Conservation (phyloP, 805 yeast species). For the Blastobotrys peoriensis region DNA sequence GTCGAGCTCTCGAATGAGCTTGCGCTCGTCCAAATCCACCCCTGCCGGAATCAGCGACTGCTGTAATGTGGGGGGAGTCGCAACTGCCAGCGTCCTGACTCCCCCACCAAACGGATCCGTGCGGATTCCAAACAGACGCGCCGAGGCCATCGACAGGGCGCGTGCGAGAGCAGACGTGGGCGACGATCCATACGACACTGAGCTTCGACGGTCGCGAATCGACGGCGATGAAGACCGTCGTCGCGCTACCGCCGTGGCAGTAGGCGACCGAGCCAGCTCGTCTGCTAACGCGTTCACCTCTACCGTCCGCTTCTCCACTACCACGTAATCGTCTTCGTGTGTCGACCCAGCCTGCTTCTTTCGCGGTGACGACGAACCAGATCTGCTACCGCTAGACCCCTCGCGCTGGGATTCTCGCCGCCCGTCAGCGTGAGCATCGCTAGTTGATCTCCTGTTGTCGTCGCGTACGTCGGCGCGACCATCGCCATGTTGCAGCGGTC, state of each 20-base stretch:
- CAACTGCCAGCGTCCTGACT: constrained; percentile 3
- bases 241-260: not conserved
- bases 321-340: constrained; percentile 83
- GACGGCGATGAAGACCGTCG: not conserved
- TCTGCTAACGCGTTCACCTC: constrained; percentile 96
- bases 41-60: constrained; percentile 18
- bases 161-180: constrained; percentile 86
- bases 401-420: not conserved
- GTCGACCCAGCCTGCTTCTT: constrained; percentile 10
- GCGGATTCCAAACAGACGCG: constrained; percentile 66
- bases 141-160: constrained; percentile 83
- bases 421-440: constrained; percentile 1
- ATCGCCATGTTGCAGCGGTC: not conserved
- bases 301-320: constrained; percentile 88
- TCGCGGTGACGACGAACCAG: not conserved
- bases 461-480: not conserved
- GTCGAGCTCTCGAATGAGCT: constrained; percentile 44
- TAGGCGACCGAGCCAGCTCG: constrained; percentile 53
- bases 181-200: constrained; percentile 33
- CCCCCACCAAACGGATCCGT: constrained; percentile 13
- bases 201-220: constrained; percentile 23
- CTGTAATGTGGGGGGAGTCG: constrained; percentile 22
- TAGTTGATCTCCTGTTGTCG: not conserved
- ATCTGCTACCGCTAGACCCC: not conserved
- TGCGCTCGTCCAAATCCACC: constrained; percentile 24